A percentile compares a stretch with the other conserved stretches of the same genome.
phyloP scores from a whole-genome alignment of 176 grass and related monocot genomes.

The Canna indica region DNA sequence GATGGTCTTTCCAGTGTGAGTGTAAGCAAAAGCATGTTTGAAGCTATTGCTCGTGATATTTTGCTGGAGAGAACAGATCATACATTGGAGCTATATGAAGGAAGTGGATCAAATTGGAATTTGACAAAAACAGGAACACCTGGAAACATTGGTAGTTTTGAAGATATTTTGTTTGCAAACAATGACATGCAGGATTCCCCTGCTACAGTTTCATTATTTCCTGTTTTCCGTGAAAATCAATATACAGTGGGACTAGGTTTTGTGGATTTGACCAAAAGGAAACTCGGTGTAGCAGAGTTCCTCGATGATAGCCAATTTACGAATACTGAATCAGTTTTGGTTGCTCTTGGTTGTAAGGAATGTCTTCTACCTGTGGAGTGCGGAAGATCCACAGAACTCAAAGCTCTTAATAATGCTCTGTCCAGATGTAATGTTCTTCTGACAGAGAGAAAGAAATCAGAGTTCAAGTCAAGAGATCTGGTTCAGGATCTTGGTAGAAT shows the following conservation, averaged over 20 bases:
- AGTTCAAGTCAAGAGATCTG: slow-evolving; percentile 84
- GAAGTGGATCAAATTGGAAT: slow-evolving; percentile 85
- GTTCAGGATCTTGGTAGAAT: slow-evolving; percentile 88
- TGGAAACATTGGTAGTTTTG: slow-evolving; percentile 90
- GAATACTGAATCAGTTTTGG: slow-evolving; percentile 79
- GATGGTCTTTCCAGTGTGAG: slow-evolving; percentile 76
- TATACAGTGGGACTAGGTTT: slow-evolving; percentile 72
- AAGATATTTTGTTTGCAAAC: slow-evolving; percentile 96
- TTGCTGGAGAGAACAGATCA: slow-evolving; percentile 78
- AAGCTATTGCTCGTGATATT: slow-evolving; percentile 79
- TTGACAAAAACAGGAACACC: slow-evolving; percentile 87
- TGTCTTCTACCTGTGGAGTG: slow-evolving; percentile 77
- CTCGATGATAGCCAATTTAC: slow-evolving; percentile 87
- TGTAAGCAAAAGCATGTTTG: slow-evolving; percentile 86
- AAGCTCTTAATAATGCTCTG: slow-evolving; percentile 59
- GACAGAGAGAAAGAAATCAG: slow-evolving; percentile 70
- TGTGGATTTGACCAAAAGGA: slow-evolving; percentile 75
- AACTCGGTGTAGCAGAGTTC: slow-evolving; percentile 81
- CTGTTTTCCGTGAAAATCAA: slow-evolving; percentile 59
- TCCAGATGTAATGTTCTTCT: slow-evolving; percentile 64
- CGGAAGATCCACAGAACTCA: slow-evolving; percentile 61
- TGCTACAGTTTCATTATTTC: slow-evolving; percentile 67
- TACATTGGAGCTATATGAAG: slow-evolving; percentile 88
- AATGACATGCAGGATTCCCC: slow-evolving; percentile 94
- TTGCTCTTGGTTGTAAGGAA: slow-evolving; percentile 90